phyloP scores from a whole-genome alignment of 331 rosid genomes.

The Telfairia occidentalis region DNA sequence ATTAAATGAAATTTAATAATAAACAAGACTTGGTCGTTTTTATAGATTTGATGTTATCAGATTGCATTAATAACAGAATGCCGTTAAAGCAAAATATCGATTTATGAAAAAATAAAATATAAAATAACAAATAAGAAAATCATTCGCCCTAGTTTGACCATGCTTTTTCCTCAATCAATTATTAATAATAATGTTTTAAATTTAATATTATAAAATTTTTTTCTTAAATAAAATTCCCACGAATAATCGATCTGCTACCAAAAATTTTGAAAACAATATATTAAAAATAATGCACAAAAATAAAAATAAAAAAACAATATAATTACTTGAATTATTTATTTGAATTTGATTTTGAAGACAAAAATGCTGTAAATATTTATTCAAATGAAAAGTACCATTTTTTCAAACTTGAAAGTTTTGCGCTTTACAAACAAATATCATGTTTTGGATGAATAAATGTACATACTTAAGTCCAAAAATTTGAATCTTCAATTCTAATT shows the following conservation, averaged over 20 bases:
- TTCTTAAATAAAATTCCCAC: neutral
- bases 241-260: no score
- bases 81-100: constrained; percentile 11
- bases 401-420: neutral
- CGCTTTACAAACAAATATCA: neutral
- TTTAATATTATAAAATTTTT: neutral
- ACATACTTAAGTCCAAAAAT: no score
- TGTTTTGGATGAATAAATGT: neutral
- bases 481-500: no score
- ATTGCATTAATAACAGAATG: constrained; percentile 3
- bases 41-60: constrained; percentile 9
- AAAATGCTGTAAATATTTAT: no score
- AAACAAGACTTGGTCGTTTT: neutral
- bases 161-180: neutral
- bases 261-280: neutral
- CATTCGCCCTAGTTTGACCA: neutral
- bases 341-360: no score
- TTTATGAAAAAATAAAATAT: neutral
- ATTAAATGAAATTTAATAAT: neutral
- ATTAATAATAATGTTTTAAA: neutral
- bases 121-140: no score
- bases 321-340: no score
- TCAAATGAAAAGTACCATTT: neutral
- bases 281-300: neutral
- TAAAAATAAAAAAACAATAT: neutral